phyloP scores from a whole-genome alignment of 345 rosid species.

The Salix viminalis region DNA sequence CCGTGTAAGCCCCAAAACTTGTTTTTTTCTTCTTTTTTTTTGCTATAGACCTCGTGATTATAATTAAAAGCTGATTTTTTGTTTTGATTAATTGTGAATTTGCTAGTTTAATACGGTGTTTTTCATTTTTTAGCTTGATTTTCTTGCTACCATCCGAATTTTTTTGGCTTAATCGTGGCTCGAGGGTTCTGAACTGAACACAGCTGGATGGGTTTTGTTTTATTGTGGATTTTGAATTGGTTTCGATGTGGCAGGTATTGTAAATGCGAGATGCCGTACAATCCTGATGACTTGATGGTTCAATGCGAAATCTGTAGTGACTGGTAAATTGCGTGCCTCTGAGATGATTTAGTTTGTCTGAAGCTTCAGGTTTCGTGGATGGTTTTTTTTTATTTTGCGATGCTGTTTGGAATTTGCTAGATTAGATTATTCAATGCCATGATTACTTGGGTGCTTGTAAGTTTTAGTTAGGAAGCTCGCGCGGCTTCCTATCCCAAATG shows the following conservation, averaged over 20 bases:
- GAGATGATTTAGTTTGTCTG: neutral
- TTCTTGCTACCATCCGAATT: neutral
- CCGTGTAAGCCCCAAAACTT: constrained; percentile 58
- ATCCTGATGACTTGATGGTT: constrained; percentile 95
- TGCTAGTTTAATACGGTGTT: neutral
- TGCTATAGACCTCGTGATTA: neutral
- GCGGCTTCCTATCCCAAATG: neutral
- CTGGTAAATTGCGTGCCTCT: constrained; percentile 48
- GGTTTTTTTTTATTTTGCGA: neutral
- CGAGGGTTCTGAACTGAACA: neutral
- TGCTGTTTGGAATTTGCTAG: neutral
- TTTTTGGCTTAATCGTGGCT: neutral
- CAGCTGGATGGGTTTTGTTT: neutral
- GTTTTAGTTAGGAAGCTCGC: neutral
- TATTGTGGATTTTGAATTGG: neutral
- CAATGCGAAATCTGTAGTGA: constrained; percentile 93
- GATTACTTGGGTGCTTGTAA: neutral
- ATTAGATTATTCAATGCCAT: neutral
- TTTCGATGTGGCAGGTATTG: constrained; percentile 56
- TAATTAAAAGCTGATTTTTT: neutral
- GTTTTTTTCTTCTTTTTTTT: neutral
- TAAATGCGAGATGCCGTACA: constrained; percentile 98
- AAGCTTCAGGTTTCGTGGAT: neutral
- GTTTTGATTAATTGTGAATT: neutral
- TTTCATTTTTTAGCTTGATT: neutral